Evolutionary conservation across 805 yeast genomes (phyloP).

Genomic region (Citeromyces matritensis): DNA sequence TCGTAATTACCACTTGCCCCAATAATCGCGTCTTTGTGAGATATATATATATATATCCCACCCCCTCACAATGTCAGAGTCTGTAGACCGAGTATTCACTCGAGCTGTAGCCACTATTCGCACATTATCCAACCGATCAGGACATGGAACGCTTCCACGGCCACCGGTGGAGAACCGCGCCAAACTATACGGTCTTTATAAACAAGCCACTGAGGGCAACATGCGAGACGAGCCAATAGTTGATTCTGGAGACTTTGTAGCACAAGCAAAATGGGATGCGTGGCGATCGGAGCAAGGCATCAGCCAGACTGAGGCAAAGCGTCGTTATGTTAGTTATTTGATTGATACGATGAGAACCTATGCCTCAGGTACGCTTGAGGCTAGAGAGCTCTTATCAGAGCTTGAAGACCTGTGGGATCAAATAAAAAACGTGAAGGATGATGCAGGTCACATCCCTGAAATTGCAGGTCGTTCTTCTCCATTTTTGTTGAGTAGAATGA

Average conservation of each 20-base stretch:
- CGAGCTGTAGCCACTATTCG: constrained; percentile 73
- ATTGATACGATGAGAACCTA: constrained; percentile 61
- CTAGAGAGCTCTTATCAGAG: constrained; percentile 49
- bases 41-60: too few relatives aligned
- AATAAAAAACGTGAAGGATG: constrained; percentile 16
- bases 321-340: constrained; percentile 49
- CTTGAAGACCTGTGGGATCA: constrained; percentile 67
- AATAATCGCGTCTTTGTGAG: too few relatives aligned
- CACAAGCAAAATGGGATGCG: constrained; percentile 69
- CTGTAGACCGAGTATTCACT: constrained; percentile 65
- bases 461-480: constrained; percentile 4
- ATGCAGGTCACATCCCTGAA: constrained; percentile 3
- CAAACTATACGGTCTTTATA: constrained; percentile 65
- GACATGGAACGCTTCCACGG: constrained; percentile 49
- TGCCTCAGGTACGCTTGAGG: constrained; percentile 53
- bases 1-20: too few relatives aligned
- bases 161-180: constrained; percentile 65
- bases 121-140: constrained; percentile 50
- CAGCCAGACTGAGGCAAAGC: constrained; percentile 56
- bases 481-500: constrained; percentile 6
- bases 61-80: constrained; percentile 24
- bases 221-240: constrained; percentile 56
- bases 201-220: constrained; percentile 84
- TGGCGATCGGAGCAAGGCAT: constrained; percentile 70
- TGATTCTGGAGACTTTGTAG: constrained; percentile 39